Conservation (phyloP, 2,329 filamentous ascomycete genomes). For the Penicillium glabrum region DNA sequence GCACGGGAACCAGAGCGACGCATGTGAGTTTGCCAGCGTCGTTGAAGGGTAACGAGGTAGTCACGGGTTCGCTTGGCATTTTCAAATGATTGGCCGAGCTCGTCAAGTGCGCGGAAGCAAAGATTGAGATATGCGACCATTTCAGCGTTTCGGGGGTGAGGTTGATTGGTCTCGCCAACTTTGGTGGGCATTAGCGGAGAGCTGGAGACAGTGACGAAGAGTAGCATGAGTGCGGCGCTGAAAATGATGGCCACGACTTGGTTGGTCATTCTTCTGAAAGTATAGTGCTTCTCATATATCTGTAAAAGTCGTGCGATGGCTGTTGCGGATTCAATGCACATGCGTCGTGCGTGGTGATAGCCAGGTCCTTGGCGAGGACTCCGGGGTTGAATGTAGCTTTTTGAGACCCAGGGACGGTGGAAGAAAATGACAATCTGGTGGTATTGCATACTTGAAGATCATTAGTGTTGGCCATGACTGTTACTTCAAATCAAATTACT, state of each 20-base stretch:
- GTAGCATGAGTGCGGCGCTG: conserved; percentile 43
- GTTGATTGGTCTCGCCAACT: conserved; percentile 18
- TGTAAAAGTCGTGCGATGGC: conserved; percentile 42
- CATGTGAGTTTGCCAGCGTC: conserved; percentile 40
- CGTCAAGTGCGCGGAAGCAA: conserved; percentile 44
- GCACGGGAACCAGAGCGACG: conserved; percentile 27
- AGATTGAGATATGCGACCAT: conserved; percentile 41
- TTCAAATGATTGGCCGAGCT: conserved; percentile 41
- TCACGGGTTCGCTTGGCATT: conserved; percentile 43
- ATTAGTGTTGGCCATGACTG: neutral
- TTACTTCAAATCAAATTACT: neutral
- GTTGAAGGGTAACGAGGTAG: conserved; percentile 38
- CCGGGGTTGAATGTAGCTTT: conserved; percentile 43
- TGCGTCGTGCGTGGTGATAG: conserved; percentile 44
- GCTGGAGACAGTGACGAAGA: conserved; percentile 39
- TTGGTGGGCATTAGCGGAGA: conserved; percentile 25
- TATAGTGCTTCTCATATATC: conserved; percentile 43
- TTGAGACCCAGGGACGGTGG: conserved; percentile 47
- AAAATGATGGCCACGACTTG: conserved; percentile 47
- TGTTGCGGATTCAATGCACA: conserved; percentile 44
- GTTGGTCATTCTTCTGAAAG: conserved; percentile 46
- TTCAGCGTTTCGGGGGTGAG: conserved; percentile 26
- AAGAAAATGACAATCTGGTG: conserved; percentile 47
- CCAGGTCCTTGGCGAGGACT: conserved; percentile 44
- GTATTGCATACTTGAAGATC: conserved; percentile 41